phyloP scores from a whole-genome alignment of 2,329 filamentous ascomycete genomes.

The Metarhizium album region DNA sequence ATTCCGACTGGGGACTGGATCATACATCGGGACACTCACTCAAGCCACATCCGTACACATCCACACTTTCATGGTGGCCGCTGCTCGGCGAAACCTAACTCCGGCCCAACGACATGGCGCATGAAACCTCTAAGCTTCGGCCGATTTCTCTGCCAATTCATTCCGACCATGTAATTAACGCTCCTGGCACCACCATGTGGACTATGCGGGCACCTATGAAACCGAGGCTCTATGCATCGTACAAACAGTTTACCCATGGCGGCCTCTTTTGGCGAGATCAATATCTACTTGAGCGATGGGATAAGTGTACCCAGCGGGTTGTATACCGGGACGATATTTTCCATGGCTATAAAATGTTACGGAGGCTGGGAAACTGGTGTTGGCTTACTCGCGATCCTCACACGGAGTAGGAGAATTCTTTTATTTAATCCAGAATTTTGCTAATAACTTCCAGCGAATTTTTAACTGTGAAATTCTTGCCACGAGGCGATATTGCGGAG shows the following conservation, averaged over 20 bases:
- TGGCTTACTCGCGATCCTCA: background rate
- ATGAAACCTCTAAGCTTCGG: background rate
- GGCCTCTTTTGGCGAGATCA: background rate
- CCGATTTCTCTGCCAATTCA: background rate
- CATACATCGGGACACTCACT: too few species aligned
- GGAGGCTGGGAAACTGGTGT: background rate
- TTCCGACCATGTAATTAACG: background rate
- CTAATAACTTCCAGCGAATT: background rate
- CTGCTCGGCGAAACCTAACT: background rate
- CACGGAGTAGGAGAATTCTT: background rate
- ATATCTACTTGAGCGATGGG: background rate
- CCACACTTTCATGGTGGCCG: background rate
- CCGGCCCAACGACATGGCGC: background rate
- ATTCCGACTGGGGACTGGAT: too few species aligned
- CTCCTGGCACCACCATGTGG: background rate
- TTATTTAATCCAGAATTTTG: background rate
- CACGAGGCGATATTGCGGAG: background rate
- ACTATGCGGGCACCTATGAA: background rate
- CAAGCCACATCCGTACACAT: too few species aligned
- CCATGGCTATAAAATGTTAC: background rate
- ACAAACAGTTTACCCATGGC: background rate
- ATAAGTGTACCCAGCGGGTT: background rate
- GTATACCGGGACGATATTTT: background rate
- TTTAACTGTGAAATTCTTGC: background rate
- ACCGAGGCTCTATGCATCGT: background rate